Conservation (phyloP, 495 filamentous ascomycete genomes). For the Halenospora varia region DNA sequence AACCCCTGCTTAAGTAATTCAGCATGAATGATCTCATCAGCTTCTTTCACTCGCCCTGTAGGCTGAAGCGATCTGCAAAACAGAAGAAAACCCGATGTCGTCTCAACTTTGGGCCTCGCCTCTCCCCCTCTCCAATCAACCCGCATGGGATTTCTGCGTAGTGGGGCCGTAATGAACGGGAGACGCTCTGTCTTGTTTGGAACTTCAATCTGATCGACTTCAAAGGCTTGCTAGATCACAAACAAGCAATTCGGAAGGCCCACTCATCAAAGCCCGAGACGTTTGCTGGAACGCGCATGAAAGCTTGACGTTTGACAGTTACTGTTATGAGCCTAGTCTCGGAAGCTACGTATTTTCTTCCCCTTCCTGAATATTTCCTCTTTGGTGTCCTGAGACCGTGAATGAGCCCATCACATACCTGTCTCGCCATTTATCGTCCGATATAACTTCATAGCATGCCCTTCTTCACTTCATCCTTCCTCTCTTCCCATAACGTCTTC, state of each 20-base stretch:
- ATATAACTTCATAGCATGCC: conserved; percentile 60
- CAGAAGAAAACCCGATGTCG: conserved; percentile 13
- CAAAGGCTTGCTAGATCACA: conserved; percentile 5
- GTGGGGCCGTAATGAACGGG: not conserved
- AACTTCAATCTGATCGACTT: conserved; percentile 13
- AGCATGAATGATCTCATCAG: conserved; percentile 5
- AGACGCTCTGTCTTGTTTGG: conserved; percentile 4
- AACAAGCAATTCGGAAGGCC: conserved; percentile 19
- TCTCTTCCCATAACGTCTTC: conserved; percentile 97
- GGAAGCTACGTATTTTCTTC: not conserved
- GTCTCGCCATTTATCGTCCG: conserved; percentile 16
- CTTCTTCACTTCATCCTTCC: conserved; percentile 79
- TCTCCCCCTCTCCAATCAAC: not conserved
- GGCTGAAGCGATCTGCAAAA: conserved; percentile 8
- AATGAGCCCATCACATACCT: conserved; percentile 9
- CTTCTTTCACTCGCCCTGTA: not conserved
- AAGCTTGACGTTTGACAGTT: conserved; percentile 20
- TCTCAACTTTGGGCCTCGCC: conserved; percentile 18
- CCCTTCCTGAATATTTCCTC: conserved; percentile 11
- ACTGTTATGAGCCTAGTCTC: conserved; percentile 3
- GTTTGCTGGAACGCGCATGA: conserved; percentile 18
- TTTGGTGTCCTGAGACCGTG: not conserved
- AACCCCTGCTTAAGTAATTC: not conserved
- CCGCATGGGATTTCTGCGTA: not conserved
- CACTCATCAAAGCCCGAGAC: conserved; percentile 11